Conservation (phyloP, 306 rosid genomes). For the Castanea crenata region DNA sequence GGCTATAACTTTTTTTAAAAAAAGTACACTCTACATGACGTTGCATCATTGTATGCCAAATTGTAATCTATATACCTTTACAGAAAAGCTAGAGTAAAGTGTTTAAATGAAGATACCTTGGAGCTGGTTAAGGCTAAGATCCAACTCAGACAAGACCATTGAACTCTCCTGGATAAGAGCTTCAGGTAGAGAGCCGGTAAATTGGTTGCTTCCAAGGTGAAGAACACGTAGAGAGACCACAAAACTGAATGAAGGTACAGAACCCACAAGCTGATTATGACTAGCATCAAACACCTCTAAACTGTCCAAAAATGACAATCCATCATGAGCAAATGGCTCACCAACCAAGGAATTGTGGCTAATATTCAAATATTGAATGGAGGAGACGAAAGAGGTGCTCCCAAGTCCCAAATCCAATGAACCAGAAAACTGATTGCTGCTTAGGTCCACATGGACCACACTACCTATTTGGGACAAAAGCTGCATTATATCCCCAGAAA, state of each 20-base stretch:
- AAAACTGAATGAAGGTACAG: constrained; percentile 63
- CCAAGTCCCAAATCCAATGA: constrained; percentile 66
- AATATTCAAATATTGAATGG: constrained; percentile 55
- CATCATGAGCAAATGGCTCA: constrained; percentile 75
- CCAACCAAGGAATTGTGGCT: constrained; percentile 68
- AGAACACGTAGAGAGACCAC: constrained; percentile 71
- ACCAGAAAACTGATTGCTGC: constrained; percentile 66
- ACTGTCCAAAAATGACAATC: constrained; percentile 74
- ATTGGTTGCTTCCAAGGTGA: constrained; percentile 58
- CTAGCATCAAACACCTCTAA: constrained; percentile 83
- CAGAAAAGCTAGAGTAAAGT: constrained; percentile 1
- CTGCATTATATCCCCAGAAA: constrained; percentile 62
- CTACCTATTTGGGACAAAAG: constrained; percentile 56
- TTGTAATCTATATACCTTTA: background rate
- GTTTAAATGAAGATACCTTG: constrained; percentile 46
- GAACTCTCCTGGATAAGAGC: constrained; percentile 71
- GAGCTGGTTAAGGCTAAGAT: constrained; percentile 70
- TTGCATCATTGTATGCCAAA: background rate
- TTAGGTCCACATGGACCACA: constrained; percentile 60
- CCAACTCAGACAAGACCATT: constrained; percentile 68
- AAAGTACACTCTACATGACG: background rate
- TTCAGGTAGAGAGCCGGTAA: constrained; percentile 63
- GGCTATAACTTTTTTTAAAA: background rate
- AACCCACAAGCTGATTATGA: constrained; percentile 58
- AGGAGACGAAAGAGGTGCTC: constrained; percentile 46